Evolutionary conservation across 2,329 filamentous ascomycete species (phyloP).

Genomic region (Trichoderma atroviride): DNA sequence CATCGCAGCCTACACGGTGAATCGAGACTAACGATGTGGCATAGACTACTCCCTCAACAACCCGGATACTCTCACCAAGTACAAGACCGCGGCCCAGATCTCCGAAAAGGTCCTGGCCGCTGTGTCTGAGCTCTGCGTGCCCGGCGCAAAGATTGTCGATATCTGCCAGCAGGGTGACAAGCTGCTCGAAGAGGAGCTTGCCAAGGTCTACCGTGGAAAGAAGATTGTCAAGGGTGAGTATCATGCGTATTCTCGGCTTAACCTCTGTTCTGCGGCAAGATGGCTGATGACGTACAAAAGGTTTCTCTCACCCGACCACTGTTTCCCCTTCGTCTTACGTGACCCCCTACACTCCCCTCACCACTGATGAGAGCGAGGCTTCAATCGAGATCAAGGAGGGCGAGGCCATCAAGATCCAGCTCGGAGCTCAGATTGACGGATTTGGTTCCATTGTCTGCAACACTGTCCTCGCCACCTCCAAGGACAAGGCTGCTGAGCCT

Average conservation of each 20-base stretch:
- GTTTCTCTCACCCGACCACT: slow-evolving; percentile 91
- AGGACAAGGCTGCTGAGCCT: slow-evolving; percentile 62
- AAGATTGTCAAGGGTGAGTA: slow-evolving; percentile 82
- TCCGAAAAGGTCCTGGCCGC: slow-evolving; percentile 93
- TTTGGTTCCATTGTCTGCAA: slow-evolving; percentile 96
- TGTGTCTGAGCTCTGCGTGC: slow-evolving; percentile 72
- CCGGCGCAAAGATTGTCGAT: slow-evolving; percentile 89
- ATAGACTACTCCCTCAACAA: slow-evolving; percentile 87
- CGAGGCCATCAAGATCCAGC: slow-evolving; percentile 94
- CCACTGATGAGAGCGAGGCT: slow-evolving; percentile 84
- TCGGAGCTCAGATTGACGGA: slow-evolving; percentile 98
- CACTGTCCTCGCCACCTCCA: slow-evolving; percentile 73
- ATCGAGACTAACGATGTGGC: slow-evolving; percentile 15
- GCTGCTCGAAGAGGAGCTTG: slow-evolving; percentile 87
- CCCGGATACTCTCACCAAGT: slow-evolving; percentile 96
- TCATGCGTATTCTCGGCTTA: background rate
- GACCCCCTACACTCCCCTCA: slow-evolving; percentile 93
- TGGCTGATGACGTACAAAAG: slow-evolving; percentile 44
- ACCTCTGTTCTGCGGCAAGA: slow-evolving; percentile 7
- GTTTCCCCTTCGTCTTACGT: slow-evolving; percentile 92
- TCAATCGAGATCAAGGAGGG: slow-evolving; percentile 75
- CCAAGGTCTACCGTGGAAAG: slow-evolving; percentile 98
- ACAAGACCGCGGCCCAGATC: slow-evolving; percentile 95
- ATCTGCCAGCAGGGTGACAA: slow-evolving; percentile 96
- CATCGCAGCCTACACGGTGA: background rate